A percentile compares a stretch with the other conserved stretches of the same genome.
Evolutionary conservation across 2,329 filamentous ascomycete genomes (phyloP).

Genomic region (Didymella sp.): DNA sequence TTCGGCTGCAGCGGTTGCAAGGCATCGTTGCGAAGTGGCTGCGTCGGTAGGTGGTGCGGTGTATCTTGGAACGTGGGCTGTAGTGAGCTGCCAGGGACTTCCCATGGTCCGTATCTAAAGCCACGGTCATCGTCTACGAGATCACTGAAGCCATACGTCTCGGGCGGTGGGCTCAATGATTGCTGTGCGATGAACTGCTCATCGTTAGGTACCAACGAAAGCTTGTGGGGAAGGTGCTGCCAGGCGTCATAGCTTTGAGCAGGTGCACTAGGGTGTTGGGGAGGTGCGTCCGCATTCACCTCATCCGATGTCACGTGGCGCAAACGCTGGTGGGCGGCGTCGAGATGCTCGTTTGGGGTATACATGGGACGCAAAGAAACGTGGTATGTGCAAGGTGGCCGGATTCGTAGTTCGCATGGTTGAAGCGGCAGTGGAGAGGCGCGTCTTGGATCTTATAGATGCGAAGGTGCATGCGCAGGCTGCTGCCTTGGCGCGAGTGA

Average conservation of each 20-base stretch:
- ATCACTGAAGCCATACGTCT: not conserved
- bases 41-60: not conserved
- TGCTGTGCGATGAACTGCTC: not conserved
- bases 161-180: not conserved
- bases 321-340: slow-evolving; percentile 1
- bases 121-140: not conserved
- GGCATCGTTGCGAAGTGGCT: not conserved
- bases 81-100: not conserved
- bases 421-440: not conserved
- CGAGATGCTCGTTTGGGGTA: not conserved
- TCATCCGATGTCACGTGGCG: not conserved
- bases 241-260: not conserved
- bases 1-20: not conserved
- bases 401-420: not conserved
- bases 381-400: not conserved
- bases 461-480: not conserved
- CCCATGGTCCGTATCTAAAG: not conserved
- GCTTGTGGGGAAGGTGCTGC: not conserved
- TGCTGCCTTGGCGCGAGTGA: slow-evolving; percentile 15
- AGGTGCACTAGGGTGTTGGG: not conserved
- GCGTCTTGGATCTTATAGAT: not conserved
- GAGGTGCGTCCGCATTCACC: not conserved
- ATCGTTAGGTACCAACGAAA: not conserved
- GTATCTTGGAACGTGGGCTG: not conserved
- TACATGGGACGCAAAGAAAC: slow-evolving; percentile 1